These are phyloP conservation scores for Mucor velutinosus DNA, from an alignment of 371 early-diverging fungal genomes.

Conservation along the genomic window DNA sequence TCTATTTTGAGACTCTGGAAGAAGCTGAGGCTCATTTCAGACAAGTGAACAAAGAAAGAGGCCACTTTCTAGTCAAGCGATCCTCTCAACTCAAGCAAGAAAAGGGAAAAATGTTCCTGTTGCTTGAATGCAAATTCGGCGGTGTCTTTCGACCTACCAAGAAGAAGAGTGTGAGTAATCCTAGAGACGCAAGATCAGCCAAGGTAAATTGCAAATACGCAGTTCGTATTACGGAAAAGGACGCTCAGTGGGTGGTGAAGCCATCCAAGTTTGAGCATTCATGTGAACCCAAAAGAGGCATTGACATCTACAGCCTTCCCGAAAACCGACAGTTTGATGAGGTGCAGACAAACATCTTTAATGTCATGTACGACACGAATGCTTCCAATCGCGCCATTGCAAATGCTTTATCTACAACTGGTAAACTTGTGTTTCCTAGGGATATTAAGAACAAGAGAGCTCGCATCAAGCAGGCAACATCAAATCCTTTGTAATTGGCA, in stretches of 20 bases:
- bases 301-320: neutral
- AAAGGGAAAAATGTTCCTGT: neutral
- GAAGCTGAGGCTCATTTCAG: neutral
- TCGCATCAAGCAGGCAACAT: neutral
- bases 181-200: slow-evolving; percentile 1
- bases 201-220: slow-evolving; percentile 1
- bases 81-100: neutral
- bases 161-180: neutral
- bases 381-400: slow-evolving; percentile 1
- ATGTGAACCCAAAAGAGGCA: neutral
- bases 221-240: neutral
- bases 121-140: neutral
- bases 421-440: neutral
- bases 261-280: neutral
- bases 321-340: slow-evolving; percentile 4
- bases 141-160: neutral
- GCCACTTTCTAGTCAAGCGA: neutral
- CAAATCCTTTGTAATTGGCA: neutral
- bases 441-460: neutral
- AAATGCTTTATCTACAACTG: neutral
- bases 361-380: neutral
- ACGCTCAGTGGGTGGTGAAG: neutral
- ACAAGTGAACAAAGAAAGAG: neutral
- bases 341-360: neutral
- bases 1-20: neutral